Evolutionary conservation across 2,329 filamentous ascomycete genomes (phyloP), one percentile per base, ranked within the genome.

Genomic region (Cladosporium oxysporum): DNA sequence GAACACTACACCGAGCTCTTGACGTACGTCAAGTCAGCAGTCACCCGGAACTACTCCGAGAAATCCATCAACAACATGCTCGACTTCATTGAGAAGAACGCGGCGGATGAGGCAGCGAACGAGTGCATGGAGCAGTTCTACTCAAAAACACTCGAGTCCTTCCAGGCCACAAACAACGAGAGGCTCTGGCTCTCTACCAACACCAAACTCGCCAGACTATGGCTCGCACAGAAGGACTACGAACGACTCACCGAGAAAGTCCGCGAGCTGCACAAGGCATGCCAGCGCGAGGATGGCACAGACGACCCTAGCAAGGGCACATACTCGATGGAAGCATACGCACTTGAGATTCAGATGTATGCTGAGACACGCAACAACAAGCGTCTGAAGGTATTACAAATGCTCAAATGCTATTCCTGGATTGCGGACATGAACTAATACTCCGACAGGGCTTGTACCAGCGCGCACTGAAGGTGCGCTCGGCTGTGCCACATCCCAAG

Each of bases 41-140:
- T 99, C 57, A 98, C 95, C 49, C 89, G 95, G 69, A 99, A 98
- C 80, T 98, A 98, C 80, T 97, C 95, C 1, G 95, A 99, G 79
- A 98, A 98, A 79, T 98, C 94, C 14, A 97, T 99, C 82, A 98
- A 98, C 81, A 98, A 97, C 78, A 97, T 99, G 90, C 88, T 99
- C 57, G 95, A 98, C 81, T 96, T 91, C 77, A 95, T 99, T 71
- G 94, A 98, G 79, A 98, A 97, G 80, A 91, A 90, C 47, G 89
- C 90, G 66, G 88, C 90, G 69, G 85, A 88, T 67, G 86, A 88
- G 8, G 87, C 88, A 52, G 89, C 91, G 28, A 90, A 90, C 74
- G 83, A 87, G 69, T 94, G 90, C 79, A 96, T 98, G 88, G 94
- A 97, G 77, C 87, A 92, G 70, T 97, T 99, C 83, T 99, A 98